phyloP scores from a whole-genome alignment of 1,139 yeast species.

The Ogataea hybrid region DNA sequence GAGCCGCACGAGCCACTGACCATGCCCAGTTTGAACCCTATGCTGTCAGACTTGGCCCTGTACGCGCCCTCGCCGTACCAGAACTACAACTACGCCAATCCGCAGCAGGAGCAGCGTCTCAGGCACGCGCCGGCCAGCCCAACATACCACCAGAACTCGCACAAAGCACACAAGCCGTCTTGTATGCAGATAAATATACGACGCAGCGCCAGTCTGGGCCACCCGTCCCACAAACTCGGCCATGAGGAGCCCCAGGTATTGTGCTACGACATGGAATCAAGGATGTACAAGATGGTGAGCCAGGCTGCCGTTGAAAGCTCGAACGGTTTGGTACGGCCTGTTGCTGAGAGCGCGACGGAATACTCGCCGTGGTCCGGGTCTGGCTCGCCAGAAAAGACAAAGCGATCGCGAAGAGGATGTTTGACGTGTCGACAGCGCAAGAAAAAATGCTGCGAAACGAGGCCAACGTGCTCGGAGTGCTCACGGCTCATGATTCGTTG shows the following conservation, averaged over 20 bases:
- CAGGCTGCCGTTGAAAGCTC: background rate
- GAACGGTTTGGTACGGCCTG: background rate
- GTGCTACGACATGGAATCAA: slow-evolving; percentile 12
- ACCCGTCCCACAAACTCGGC: background rate
- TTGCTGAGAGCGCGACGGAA: background rate
- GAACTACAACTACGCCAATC: slow-evolving; percentile 1
- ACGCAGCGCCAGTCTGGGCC: slow-evolving; percentile 5
- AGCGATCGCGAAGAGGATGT: slow-evolving; percentile 59
- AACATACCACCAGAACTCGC: slow-evolving; percentile 1
- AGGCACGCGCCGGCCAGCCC: slow-evolving; percentile 1
- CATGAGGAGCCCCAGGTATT: background rate
- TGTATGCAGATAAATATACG: background rate
- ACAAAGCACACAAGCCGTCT: background rate
- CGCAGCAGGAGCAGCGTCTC: background rate
- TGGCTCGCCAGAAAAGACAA: slow-evolving; percentile 16
- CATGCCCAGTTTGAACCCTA: background rate
- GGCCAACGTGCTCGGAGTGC: slow-evolving; percentile 64
- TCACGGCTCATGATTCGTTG: slow-evolving; percentile 52
- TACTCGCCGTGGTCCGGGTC: slow-evolving; percentile 1
- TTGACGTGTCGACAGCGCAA: slow-evolving; percentile 68
- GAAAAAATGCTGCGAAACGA: slow-evolving; percentile 67
- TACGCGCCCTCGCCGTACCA: background rate
- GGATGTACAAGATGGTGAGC: slow-evolving; percentile 7
- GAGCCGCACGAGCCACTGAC: background rate
- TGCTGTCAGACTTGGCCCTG: background rate